Base-by-base conservation (phyloP, 1,139 yeast species). In the Suhomyces bokatorum region DNA sequence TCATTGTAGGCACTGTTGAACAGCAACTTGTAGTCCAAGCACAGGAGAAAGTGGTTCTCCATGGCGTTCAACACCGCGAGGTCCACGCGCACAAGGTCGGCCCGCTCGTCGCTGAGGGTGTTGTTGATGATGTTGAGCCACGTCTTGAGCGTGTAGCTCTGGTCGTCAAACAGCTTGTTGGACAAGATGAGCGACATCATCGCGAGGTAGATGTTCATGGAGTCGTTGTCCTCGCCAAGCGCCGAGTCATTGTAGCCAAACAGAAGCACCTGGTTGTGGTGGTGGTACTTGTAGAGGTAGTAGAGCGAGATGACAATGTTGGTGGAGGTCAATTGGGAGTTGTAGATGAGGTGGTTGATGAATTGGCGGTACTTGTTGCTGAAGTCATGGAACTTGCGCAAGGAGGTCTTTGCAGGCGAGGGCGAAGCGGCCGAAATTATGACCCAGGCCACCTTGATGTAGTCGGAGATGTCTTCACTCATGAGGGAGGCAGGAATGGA, bases 91-190 rank as follows among this genome's bases (percentile, higher is more conserved):
- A 50, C 42, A 11, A 42, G 37, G 10, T 31, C 42, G 10, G 41
- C 13, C 8, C 36, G 29, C 10, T 45, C 35, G n/a, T 46, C 47
- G 35, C 39, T 35, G 15, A 48, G 35, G 20, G 56, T 48, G 37
- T 49, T 55, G 46, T 40, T 38, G 42, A 55, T 52, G 32, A 60
- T 55, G 40, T 51, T 53, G 39, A 70, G 63, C 83, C 83, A 78
- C 4, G 82, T 78, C 50, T 77, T 77, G 50, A 77, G 62, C 1
- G 81, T 76, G 50, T 77, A 78, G 39, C 77, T 72, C 45, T 75
- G 78, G 53, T 78, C 83, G 55, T 78, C 80, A 46, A 63, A 67
- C 13, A 73, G 63, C 56, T 78, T 78, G 57, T 78, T 78, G 31
- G 80, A 63, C 15, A 78, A 58, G 43, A 78, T 64, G 39, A 77